phyloP scores from a whole-genome alignment of 768 basidiomycete genomes.

The Lepiota brunneoincarnata region DNA sequence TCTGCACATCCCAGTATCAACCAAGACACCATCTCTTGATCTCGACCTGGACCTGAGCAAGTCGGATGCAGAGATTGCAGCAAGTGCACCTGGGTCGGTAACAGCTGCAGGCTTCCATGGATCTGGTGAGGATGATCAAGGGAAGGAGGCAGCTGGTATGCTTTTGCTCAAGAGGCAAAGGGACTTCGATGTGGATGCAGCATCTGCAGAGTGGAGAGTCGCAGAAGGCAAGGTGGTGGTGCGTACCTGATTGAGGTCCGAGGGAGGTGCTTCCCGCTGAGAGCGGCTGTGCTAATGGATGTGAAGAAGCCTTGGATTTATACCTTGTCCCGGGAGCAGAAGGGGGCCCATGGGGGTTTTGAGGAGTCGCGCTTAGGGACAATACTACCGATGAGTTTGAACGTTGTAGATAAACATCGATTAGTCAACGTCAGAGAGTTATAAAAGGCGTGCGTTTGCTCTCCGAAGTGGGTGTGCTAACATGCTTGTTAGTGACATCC shows the following conservation, averaged over 20 bases:
- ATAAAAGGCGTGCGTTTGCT: background rate
- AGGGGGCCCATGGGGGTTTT: background rate
- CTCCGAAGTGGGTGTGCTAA: background rate
- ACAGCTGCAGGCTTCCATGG: constrained; percentile 4
- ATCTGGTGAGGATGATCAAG: constrained; percentile 14
- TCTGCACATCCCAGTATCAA: constrained; percentile 41
- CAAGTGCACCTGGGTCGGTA: constrained; percentile 5
- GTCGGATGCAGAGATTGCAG: constrained; percentile 52
- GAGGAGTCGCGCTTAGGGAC: background rate
- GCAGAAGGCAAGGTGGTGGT: constrained; percentile 49
- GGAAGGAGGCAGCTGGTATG: constrained; percentile 28
- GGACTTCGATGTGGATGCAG: constrained; percentile 58
- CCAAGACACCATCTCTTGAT: constrained; percentile 23
- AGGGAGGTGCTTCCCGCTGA: too few relatives aligned
- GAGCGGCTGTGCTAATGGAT: too few relatives aligned
- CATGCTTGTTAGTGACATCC: background rate
- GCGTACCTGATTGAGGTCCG: constrained; percentile 24
- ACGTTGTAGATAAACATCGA: background rate
- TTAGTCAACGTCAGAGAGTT: too few relatives aligned
- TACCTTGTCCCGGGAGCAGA: background rate
- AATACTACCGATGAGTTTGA: background rate
- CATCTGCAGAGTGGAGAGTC: constrained; percentile 68
- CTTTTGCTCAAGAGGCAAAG: constrained; percentile 57
- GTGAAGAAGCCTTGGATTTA: background rate
- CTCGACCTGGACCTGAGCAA: constrained; percentile 59